Evolutionary conservation across 352 stramenopile species (phyloP), one percentile per base, ranked within the genome.

Genomic region (Globisporangium cederbergense): DNA sequence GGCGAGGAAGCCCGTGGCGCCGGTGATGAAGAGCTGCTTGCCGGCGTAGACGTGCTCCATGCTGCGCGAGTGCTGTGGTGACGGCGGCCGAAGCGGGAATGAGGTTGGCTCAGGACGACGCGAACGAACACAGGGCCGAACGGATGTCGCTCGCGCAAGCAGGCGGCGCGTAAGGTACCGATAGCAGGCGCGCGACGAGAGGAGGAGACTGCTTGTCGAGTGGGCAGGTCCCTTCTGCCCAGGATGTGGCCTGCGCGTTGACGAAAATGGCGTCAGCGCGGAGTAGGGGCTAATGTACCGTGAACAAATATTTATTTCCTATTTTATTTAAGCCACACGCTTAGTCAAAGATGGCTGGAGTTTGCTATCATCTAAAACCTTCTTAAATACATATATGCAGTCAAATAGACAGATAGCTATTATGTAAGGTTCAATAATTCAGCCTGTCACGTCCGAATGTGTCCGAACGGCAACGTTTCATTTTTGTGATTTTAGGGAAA

Each of bases 1-100:
- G 63, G 80, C 88, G 42, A 95, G 73, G 69, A 96, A 96, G 66
- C 88, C 87, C 51, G 87, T 96, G 62, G 74, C 88, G 53, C 88
- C 88, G n/a, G 88, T 95, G 65, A 96, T 63, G 64, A 96, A 92
- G 59, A 96, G 65, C 34, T 74, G 76, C 50, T 90, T 88, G 42
- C 74, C 80, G 11, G 76, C 62, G 60, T 88, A 91, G 36, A 76
- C 46, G 47, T 82, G 60, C 65, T 90, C 77, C 74, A 91, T 91
- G 16, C 30, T 55, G 34, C 46, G 13, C 1, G 10, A 30, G 16
- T 54, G 18, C 25, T 30, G 32, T n/a, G 20, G 16, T 2, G 28
- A 43, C 5, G 40, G 36, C 42, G 10, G 52, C 30, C 25, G 52
- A 42, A 43, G 16, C n/a, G 10, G n/a, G 40, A 52, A 22, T 52